A percentile compares a stretch with the other conserved stretches of the same genome.
Evolutionary conservation across 108 stramenopile species (phyloP).

Genomic region (Pseudonitzschia delicatissima): DNA sequence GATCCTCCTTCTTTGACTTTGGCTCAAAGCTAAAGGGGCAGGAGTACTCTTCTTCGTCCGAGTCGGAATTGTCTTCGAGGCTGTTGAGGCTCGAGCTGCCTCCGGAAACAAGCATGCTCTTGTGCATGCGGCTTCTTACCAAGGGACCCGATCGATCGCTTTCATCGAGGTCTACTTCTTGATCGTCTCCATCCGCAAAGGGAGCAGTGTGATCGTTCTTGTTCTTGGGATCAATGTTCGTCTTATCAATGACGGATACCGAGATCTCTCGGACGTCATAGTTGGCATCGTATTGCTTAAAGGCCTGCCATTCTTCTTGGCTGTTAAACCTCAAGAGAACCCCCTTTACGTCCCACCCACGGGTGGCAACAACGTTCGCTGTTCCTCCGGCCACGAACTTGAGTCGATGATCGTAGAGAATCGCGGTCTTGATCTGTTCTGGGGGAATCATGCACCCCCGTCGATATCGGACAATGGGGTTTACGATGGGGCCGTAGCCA

Average conservation of each 20-base stretch:
- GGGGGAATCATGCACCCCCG: slow-evolving; percentile 2
- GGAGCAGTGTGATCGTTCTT: not conserved
- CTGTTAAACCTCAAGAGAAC: slow-evolving; percentile 25
- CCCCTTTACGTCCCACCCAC: slow-evolving; percentile 34
- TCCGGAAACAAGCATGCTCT: not conserved
- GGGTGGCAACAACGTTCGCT: slow-evolving; percentile 14
- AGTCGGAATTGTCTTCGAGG: not conserved
- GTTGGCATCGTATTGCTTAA: slow-evolving; percentile 9
- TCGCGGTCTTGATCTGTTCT: slow-evolving; percentile 8
- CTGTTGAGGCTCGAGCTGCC: not conserved
- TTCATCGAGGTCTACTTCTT: not conserved
- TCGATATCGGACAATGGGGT: slow-evolving; percentile 22
- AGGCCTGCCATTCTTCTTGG: slow-evolving; percentile 17
- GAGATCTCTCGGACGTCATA: not conserved
- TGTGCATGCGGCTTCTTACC: not conserved
- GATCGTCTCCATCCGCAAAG: not conserved
- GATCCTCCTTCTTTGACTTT: not conserved
- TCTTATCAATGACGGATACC: not conserved
- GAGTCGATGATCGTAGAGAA: slow-evolving; percentile 26
- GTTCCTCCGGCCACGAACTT: slow-evolving; percentile 27
- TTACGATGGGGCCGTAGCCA: slow-evolving; percentile 37
- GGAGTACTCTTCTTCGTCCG: not conserved
- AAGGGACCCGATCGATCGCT: not conserved
- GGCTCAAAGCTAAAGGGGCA: not conserved
- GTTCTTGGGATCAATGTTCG: not conserved